Evolutionary conservation across 192 early-diverging fungal genomes (phyloP).

Genomic region (Coemansia sp.): DNA sequence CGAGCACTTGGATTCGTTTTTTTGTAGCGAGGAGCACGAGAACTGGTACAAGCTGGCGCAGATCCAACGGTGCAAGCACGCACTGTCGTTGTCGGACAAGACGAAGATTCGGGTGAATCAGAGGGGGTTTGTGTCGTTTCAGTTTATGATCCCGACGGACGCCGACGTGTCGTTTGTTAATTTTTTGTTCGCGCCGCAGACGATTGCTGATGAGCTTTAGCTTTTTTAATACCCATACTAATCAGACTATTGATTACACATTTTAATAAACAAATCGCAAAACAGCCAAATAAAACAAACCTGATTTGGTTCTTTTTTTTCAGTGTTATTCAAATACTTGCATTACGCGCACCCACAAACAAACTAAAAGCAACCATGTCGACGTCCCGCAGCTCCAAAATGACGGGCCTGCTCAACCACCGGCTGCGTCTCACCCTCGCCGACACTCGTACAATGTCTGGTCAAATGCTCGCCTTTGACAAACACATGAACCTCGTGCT

Average conservation of each 20-base stretch:
- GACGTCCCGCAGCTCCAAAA: conserved; percentile 66
- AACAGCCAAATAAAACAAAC: no score
- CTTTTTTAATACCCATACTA: background rate
- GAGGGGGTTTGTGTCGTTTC: conserved; percentile 57
- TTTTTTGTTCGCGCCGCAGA: conserved; percentile 45
- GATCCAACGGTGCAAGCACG: conserved; percentile 50
- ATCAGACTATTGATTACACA: background rate
- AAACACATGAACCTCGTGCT: conserved; percentile 99
- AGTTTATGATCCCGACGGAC: conserved; percentile 57
- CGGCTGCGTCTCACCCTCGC: conserved; percentile 86
- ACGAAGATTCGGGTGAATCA: conserved; percentile 57
- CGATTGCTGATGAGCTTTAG: conserved; percentile 22
- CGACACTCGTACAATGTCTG: conserved; percentile 89
- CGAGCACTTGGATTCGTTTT: conserved; percentile 57
- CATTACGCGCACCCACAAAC: background rate
- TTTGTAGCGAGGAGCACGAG: conserved; percentile 49
- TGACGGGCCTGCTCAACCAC: conserved; percentile 93
- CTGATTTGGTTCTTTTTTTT: no score
- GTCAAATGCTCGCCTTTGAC: conserved; percentile 99
- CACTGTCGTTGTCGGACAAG: conserved; percentile 56
- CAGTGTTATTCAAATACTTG: no score
- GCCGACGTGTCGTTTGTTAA: conserved; percentile 52
- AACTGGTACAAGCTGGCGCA: conserved; percentile 49
- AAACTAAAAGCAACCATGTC: background rate
- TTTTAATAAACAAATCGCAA: background rate